Evolutionary conservation across 805 yeast species (phyloP).

Genomic region (Ogataea paraovalis): DNA sequence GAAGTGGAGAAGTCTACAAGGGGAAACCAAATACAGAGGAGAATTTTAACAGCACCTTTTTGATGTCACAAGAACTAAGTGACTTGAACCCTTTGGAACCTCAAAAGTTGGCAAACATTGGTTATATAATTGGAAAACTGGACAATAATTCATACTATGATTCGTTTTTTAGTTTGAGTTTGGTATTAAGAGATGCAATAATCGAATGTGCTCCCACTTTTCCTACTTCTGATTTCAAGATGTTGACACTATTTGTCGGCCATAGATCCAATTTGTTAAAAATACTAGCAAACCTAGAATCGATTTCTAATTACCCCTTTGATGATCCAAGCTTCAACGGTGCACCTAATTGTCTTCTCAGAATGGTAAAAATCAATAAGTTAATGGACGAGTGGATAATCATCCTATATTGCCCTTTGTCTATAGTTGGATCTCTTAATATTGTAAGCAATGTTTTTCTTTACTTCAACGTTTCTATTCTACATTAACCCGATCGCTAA

Average conservation of each 20-base stretch:
- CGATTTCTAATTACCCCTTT: background rate
- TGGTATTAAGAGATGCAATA: no score
- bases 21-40: no score
- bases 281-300: background rate
- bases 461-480: background rate
- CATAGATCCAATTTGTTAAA: background rate
- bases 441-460: background rate
- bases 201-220: background rate
- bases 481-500: background rate
- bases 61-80: no score
- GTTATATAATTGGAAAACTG: no score
- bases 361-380: constrained; percentile 3
- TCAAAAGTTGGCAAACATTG: no score
- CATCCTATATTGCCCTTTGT: background rate
- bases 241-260: background rate
- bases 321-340: background rate
- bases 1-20: no score
- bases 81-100: no score
- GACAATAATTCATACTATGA: no score
- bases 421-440: background rate
- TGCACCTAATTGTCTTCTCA: background rate
- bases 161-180: no score
- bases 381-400: constrained; percentile 8
- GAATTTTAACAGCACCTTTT: no score
- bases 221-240: background rate